Evolutionary conservation across 352 stramenopile genomes (phyloP).

Genomic region (Pythium apleroticum): DNA sequence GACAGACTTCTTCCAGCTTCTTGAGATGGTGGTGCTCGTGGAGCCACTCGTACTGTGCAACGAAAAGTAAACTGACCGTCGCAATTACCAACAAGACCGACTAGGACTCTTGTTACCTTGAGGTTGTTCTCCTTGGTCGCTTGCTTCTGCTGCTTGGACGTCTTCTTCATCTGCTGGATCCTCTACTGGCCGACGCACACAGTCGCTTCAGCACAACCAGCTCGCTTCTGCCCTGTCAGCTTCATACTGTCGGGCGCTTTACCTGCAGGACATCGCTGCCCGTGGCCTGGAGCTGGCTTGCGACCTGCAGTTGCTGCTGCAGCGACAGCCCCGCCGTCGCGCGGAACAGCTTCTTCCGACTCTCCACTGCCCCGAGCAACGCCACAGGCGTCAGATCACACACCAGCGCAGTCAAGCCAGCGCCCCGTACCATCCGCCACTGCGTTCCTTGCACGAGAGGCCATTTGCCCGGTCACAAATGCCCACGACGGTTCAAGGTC

Average conservation of each 20-base stretch:
- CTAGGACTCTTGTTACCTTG: no score
- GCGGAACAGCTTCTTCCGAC: conserved; percentile 63
- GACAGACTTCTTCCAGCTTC: conserved; percentile 56
- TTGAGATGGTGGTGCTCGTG: conserved; percentile 62
- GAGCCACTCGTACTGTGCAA: conserved; percentile 61
- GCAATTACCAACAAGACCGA: no score
- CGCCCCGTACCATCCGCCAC: conserved; percentile 11
- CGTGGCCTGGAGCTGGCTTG: conserved; percentile 43
- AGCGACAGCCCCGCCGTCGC: conserved; percentile 64
- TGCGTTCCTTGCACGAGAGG: conserved; percentile 6
- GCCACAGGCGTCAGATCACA: neutral
- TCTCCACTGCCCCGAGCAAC: conserved; percentile 11
- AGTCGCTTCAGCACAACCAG: neutral
- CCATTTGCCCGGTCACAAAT: conserved; percentile 11
- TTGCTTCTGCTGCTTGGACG: conserved; percentile 59
- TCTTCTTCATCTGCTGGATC: conserved; percentile 67
- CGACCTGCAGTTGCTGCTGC: conserved; percentile 61
- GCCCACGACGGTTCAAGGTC: conserved; percentile 17
- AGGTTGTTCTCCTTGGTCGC: conserved; percentile 52
- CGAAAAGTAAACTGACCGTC: neutral
- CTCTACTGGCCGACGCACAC: conserved; percentile 30
- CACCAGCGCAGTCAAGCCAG: neutral
- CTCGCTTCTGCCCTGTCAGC: no score
- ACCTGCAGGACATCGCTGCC: conserved; percentile 63
- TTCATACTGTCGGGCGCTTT: no score